These are phyloP conservation scores for Colletotrichum noveboracense DNA, from an alignment of 2,329 filamentous ascomycete genomes.

Conservation along the genomic window DNA sequence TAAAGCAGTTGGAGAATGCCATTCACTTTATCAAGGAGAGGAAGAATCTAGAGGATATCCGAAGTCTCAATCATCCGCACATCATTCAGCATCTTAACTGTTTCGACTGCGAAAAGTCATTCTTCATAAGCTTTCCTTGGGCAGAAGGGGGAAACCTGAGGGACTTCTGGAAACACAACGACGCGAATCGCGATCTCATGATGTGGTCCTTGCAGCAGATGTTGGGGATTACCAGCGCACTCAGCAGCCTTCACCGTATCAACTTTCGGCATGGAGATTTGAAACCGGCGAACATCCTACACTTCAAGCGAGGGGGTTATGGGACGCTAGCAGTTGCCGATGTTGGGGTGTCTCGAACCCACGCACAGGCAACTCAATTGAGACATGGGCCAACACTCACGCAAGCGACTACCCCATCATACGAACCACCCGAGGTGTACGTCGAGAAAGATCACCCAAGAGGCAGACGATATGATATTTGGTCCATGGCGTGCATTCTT, in stretches of 20 bases:
- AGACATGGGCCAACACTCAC: not conserved
- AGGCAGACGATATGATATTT: conserved; percentile 31
- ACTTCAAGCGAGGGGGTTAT: not conserved
- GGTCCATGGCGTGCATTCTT: conserved; percentile 34
- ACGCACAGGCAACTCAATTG: not conserved
- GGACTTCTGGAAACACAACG: not conserved
- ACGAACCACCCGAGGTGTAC: not conserved
- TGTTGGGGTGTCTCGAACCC: not conserved
- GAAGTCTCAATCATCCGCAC: not conserved
- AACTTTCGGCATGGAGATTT: conserved; percentile 6
- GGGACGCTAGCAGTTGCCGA: not conserved
- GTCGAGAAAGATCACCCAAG: not conserved
- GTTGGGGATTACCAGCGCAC: not conserved
- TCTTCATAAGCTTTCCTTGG: conserved; percentile 1
- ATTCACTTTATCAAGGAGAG: not conserved
- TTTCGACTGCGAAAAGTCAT: not conserved
- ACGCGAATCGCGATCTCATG: not conserved
- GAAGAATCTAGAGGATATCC: not conserved
- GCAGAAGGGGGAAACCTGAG: not conserved
- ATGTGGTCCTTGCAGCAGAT: not conserved
- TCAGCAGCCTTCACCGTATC: not conserved
- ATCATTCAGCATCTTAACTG: not conserved
- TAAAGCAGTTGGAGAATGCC: not conserved
- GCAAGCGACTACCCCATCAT: not conserved
- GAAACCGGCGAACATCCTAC: conserved; percentile 4